Evolutionary conservation across 2,329 filamentous ascomycete genomes (phyloP).

Genomic region (Raffaelea albimanens): DNA sequence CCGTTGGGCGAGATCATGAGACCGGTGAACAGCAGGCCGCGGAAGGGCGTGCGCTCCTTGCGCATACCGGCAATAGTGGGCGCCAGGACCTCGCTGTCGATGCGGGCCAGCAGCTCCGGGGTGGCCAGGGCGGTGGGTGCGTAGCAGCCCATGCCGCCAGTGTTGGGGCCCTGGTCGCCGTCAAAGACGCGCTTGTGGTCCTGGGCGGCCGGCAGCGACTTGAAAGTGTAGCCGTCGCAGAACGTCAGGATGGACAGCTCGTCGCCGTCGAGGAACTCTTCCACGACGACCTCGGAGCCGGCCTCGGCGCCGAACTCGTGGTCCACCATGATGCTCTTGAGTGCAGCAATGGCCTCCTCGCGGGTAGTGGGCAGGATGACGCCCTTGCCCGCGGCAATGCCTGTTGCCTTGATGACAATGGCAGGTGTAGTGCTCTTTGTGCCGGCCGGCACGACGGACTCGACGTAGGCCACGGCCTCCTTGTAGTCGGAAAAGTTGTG

Average conservation of each 20-base stretch:
- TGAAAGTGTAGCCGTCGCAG: constrained; percentile 77
- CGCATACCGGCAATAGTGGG: constrained; percentile 86
- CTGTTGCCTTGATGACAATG: constrained; percentile 84
- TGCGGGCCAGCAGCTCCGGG: constrained; percentile 62
- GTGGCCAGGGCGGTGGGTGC: constrained; percentile 78
- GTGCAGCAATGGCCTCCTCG: constrained; percentile 69
- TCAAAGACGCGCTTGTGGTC: constrained; percentile 95
- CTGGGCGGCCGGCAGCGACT: constrained; percentile 80
- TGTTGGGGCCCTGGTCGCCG: constrained; percentile 84
- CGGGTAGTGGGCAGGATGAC: constrained; percentile 80
- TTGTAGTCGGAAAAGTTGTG: constrained; percentile 77
- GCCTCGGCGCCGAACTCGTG: constrained; percentile 71
- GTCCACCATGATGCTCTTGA: constrained; percentile 85
- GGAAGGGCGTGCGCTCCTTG: constrained; percentile 64
- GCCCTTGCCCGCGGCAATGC: constrained; percentile 88
- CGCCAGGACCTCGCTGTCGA: constrained; percentile 76
- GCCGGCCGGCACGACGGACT: constrained; percentile 9
- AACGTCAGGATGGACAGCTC: constrained; percentile 89
- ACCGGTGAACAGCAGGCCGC: constrained; percentile 77
- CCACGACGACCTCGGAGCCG: constrained; percentile 86
- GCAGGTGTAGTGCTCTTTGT: constrained; percentile 52
- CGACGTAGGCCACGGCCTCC: constrained; percentile 63
- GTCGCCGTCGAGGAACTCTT: constrained; percentile 85
- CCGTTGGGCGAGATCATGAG: constrained; percentile 81
- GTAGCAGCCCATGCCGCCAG: constrained; percentile 96